Conservation (phyloP, 2,329 filamentous ascomycete species). For the Pseudocercospora vitis region DNA sequence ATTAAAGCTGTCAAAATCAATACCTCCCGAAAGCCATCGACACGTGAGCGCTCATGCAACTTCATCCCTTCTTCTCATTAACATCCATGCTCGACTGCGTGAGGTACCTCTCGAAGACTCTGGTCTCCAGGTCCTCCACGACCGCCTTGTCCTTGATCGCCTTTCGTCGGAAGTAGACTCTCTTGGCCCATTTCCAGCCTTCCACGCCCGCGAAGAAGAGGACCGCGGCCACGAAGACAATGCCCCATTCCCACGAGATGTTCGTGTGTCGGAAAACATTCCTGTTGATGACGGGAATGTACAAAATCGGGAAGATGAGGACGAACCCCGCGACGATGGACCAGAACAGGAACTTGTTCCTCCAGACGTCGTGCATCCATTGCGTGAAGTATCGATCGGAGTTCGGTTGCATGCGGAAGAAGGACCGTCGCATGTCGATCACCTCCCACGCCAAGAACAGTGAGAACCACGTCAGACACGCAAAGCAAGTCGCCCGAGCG, state of each 20-base stretch:
- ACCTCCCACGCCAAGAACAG: conserved; percentile 79
- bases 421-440: conserved; percentile 68
- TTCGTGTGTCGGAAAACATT: conserved; percentile 65
- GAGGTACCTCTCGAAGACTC: conserved; percentile 30
- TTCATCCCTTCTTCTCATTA: conserved; percentile 23
- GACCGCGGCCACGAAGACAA: conserved; percentile 60
- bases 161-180: conserved; percentile 37
- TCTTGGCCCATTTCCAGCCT: conserved; percentile 66
- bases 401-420: conserved; percentile 71
- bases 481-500: conserved; percentile 71
- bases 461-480: conserved; percentile 72
- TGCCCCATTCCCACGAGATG: conserved; percentile 69
- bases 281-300: conserved; percentile 67
- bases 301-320: conserved; percentile 52
- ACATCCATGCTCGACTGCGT: conserved; percentile 24
- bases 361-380: conserved; percentile 68
- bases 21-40: no score
- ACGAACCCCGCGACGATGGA: conserved; percentile 47
- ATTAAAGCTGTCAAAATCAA: no score
- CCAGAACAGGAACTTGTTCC: conserved; percentile 64
- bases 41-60: no score
- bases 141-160: conserved; percentile 19
- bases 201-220: conserved; percentile 65
- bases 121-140: conserved; percentile 24
- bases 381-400: conserved; percentile 62